Conservation (phyloP, 306 rosid species). For the Gillenia trifoliata region DNA sequence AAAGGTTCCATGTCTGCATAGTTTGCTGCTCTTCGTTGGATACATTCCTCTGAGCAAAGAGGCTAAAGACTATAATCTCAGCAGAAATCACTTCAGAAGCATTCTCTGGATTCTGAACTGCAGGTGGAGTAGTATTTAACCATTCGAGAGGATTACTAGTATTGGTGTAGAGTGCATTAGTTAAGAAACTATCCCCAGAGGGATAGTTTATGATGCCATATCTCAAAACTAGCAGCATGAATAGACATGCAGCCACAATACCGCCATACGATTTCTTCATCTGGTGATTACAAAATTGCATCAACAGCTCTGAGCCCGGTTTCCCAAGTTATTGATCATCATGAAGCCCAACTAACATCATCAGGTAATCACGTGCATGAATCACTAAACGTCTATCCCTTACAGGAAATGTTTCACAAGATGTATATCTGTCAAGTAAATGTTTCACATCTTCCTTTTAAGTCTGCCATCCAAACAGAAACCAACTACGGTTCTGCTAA, state of each 20-base stretch:
- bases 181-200: conserved; percentile 45
- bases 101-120: conserved; percentile 61
- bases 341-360: conserved; percentile 19
- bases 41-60: conserved; percentile 58
- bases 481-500: conserved; percentile 20
- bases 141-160: conserved; percentile 74
- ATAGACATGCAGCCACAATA: conserved; percentile 52
- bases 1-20: conserved; percentile 73
- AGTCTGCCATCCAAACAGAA: conserved; percentile 16
- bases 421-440: background rate
- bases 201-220: conserved; percentile 65
- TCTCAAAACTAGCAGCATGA: conserved; percentile 74
- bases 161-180: conserved; percentile 39
- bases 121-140: conserved; percentile 64
- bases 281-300: conserved; percentile 29
- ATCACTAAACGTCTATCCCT: background rate
- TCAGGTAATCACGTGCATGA: conserved; percentile 13
- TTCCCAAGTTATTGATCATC: conserved; percentile 25
- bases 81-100: conserved; percentile 58
- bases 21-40: conserved; percentile 58
- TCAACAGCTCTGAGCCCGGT: conserved; percentile 26
- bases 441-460: conserved; percentile 24
- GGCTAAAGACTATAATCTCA: conserved; percentile 49
- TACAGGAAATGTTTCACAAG: background rate
- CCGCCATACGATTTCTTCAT: conserved; percentile 89